These are phyloP conservation scores for Rhizopogon roseolus DNA, from an alignment of 768 basidiomycete species.

Conservation along the genomic window DNA sequence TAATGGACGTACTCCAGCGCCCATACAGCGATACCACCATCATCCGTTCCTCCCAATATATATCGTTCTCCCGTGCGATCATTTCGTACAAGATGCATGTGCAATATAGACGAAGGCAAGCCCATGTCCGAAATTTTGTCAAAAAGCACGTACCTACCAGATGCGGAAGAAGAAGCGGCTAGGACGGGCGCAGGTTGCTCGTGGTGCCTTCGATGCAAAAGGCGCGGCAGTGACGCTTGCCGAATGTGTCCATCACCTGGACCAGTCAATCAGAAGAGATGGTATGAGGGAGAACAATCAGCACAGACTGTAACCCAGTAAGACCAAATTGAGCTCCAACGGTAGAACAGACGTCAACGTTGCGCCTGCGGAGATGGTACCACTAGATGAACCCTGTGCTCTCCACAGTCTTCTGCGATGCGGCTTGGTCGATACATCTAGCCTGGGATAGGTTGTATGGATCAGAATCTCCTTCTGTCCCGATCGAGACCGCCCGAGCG, in stretches of 20 bases:
- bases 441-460: neutral
- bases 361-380: conserved; percentile 7
- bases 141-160: conserved; percentile 13
- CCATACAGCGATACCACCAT: conserved; percentile 79
- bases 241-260: conserved; percentile 52
- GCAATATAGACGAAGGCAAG: conserved; percentile 39
- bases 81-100: conserved; percentile 53
- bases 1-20: conserved; percentile 45
- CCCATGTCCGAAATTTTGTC: conserved; percentile 39
- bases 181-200: neutral
- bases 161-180: conserved; percentile 1
- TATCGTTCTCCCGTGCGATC: conserved; percentile 54
- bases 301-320: conserved; percentile 61
- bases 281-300: neutral
- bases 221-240: conserved; percentile 33
- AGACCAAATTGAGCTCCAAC: conserved; percentile 49
- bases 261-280: neutral
- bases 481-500: neutral
- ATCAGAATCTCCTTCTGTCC: neutral
- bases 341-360: conserved; percentile 42
- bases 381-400: neutral
- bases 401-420: neutral
- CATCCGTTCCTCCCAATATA: conserved; percentile 71
- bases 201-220: conserved; percentile 15
- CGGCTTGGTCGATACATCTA: neutral